These are phyloP conservation scores for Scortechinia acanthostroma DNA, from an alignment of 2,329 filamentous ascomycete species.

Conservation along the genomic window DNA sequence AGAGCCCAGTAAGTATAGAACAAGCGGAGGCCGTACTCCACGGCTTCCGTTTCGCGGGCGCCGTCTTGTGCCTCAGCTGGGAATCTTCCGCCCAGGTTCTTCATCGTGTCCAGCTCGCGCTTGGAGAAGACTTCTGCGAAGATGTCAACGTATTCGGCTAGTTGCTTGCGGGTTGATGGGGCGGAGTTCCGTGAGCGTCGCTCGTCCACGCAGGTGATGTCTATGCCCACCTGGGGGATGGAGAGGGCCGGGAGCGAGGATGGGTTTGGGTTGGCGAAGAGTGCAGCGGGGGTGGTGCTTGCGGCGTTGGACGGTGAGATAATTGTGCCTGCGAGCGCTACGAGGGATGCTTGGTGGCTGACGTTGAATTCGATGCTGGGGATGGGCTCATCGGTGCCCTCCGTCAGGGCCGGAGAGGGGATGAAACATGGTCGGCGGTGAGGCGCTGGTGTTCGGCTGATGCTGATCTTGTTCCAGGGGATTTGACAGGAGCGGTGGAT, in stretches of 20 bases:
- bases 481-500: conserved; percentile 43
- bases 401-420: conserved; percentile 22
- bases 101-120: conserved; percentile 46
- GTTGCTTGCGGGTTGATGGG: conserved; percentile 27
- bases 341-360: conserved; percentile 55
- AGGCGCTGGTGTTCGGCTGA: conserved; percentile 38
- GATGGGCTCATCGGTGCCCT: conserved; percentile 5
- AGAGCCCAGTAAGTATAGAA: conserved; percentile 61
- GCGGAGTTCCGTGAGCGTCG: background rate
- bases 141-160: conserved; percentile 49
- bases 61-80: conserved; percentile 15
- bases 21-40: conserved; percentile 46
- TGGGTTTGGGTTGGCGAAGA: background rate
- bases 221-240: background rate
- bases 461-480: conserved; percentile 45
- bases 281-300: background rate
- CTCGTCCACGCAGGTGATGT: background rate
- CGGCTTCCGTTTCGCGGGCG: too few species aligned
- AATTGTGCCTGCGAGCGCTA: conserved; percentile 43
- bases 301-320: conserved; percentile 10
- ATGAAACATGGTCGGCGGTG: conserved; percentile 43
- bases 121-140: conserved; percentile 51
- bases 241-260: background rate
- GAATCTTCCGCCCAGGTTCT: conserved; percentile 11
- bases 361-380: conserved; percentile 52